Conservation (phyloP, 805 yeast genomes). For the Lipomyces spencermartinsiae region DNA sequence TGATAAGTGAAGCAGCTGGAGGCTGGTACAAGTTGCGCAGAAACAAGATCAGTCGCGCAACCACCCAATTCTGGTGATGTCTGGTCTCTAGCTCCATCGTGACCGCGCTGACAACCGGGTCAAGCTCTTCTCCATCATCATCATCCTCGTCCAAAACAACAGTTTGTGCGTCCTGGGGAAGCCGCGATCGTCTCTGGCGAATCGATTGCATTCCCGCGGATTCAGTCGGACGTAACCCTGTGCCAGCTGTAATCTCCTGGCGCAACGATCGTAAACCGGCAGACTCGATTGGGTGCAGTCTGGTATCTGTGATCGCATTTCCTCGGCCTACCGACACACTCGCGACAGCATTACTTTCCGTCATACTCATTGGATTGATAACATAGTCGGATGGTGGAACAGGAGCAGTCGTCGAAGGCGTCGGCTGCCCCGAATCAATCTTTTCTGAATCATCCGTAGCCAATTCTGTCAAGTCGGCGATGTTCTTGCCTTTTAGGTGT, state of each 20-base stretch:
- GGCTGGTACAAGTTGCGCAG: slow-evolving; percentile 68
- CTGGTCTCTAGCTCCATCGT: slow-evolving; percentile 21
- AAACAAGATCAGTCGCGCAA: slow-evolving; percentile 35
- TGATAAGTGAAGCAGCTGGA: slow-evolving; percentile 70
- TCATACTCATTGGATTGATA: background rate
- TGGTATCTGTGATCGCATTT: background rate
- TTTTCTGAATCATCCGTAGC: background rate
- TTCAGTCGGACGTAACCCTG: slow-evolving; percentile 14
- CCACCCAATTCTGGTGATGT: slow-evolving; percentile 9
- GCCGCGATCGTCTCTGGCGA: slow-evolving; percentile 17
- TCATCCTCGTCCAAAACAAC: slow-evolving; percentile 19
- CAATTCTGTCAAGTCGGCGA: background rate
- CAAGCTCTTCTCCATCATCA: slow-evolving; percentile 38
- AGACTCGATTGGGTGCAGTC: slow-evolving; percentile 21
- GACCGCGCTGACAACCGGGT: slow-evolving; percentile 36
- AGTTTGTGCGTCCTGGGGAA: background rate
- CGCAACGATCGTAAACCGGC: slow-evolving; percentile 29
- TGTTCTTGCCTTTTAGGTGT: background rate
- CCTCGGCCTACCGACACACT: background rate
- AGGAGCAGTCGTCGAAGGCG: background rate
- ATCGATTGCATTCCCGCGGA: slow-evolving; percentile 29
- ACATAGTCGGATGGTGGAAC: background rate
- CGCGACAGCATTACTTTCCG: background rate
- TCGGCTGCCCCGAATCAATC: background rate
- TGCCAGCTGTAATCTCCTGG: background rate